Evolutionary conservation across 352 stramenopile species (phyloP).

Genomic region (Globisporangium polare): DNA sequence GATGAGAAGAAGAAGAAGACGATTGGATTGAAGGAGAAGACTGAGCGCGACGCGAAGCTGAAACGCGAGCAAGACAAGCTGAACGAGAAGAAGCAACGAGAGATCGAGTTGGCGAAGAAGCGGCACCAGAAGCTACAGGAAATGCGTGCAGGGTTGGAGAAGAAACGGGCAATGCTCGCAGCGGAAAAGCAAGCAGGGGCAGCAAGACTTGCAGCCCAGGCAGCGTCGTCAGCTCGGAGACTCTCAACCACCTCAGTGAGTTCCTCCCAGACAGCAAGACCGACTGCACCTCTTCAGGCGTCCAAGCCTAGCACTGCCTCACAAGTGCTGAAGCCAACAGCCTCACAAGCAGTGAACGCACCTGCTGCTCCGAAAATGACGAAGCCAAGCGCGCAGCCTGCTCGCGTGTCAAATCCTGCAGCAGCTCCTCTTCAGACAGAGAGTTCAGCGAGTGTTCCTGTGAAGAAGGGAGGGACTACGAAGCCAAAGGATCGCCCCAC

Average conservation of each 20-base stretch:
- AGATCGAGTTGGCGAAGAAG: conserved; percentile 57
- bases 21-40: conserved; percentile 53
- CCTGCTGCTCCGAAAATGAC: not conserved
- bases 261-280: not conserved
- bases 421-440: not conserved
- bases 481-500: conserved; percentile 20
- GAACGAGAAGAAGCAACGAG: conserved; percentile 56
- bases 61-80: conserved; percentile 51
- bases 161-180: conserved; percentile 53
- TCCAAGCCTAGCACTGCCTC: not conserved
- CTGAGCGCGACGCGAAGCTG: conserved; percentile 45
- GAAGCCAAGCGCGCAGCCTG: not conserved
- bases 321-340: not conserved
- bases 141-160: conserved; percentile 64
- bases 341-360: not conserved
- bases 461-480: not conserved
- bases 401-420: not conserved
- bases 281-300: conserved; percentile 2
- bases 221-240: conserved; percentile 1
- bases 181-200: conserved; percentile 31
- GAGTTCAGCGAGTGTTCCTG: not conserved
- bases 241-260: not conserved
- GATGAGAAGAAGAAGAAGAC: conserved; percentile 65
- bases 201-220: conserved; percentile 19
- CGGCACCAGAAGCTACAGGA: conserved; percentile 61